phyloP scores from a whole-genome alignment of 164 flowering plant genomes.

The Liriodendron chinense region DNA sequence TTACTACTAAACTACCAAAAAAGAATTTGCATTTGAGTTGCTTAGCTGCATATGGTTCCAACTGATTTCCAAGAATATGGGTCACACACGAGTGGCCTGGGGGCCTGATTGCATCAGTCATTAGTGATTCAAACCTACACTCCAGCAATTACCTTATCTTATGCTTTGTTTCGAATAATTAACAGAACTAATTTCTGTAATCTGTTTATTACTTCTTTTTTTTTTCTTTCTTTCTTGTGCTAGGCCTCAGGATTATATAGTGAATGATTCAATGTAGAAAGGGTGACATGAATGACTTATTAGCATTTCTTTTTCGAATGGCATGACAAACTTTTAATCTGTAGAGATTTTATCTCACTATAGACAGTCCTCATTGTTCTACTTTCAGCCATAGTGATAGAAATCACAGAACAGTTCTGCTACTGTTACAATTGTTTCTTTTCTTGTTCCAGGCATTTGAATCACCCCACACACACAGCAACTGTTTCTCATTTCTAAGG shows the following conservation, averaged over 20 bases:
- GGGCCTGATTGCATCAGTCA: no score
- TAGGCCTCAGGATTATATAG: neutral
- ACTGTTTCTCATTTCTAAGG: conserved; percentile 79
- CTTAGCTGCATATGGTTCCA: no score
- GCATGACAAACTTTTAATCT: no score
- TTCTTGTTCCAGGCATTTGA: conserved; percentile 76
- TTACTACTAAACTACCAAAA: no score
- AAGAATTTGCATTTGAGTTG: no score
- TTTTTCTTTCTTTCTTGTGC: neutral
- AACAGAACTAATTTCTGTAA: neutral
- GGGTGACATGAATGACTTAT: neutral
- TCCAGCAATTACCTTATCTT: neutral
- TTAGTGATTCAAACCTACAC: neutral
- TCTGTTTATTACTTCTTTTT: neutral
- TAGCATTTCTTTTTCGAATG: no score
- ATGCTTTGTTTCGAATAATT: conserved; percentile 1
- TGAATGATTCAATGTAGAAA: neutral
- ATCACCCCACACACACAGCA: conserved; percentile 88
- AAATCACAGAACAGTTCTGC: no score
- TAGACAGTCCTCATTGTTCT: no score
- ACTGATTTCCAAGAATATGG: no score
- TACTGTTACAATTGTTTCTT: neutral
- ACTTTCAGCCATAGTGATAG: no score
- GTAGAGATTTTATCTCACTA: no score
- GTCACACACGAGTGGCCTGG: no score